These are phyloP conservation scores for Ballota nigra DNA, from an alignment of 257 asterid genomes.

Conservation along the genomic window DNA sequence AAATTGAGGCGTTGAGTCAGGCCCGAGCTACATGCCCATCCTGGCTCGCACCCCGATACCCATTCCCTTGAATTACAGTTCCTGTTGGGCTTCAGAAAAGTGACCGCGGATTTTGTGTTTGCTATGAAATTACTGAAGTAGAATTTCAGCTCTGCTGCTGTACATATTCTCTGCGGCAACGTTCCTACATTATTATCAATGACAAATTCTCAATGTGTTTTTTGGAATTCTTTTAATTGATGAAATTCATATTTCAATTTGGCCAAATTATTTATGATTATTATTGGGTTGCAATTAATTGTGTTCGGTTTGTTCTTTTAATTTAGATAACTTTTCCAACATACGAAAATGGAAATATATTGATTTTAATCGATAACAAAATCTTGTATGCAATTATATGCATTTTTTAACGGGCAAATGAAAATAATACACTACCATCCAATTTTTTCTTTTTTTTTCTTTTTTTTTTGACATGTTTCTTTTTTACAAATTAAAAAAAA, in stretches of 20 bases:
- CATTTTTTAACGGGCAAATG: too few relatives aligned
- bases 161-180: constrained; percentile 67
- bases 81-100: constrained; percentile 55
- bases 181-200: constrained; percentile 46
- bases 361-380: too few relatives aligned
- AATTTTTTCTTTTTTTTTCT: too few relatives aligned
- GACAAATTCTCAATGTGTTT: too few relatives aligned
- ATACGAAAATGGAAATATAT: too few relatives aligned
- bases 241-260: background rate
- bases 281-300: too few relatives aligned
- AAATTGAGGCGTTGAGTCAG: constrained; percentile 32
- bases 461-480: too few relatives aligned
- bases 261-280: background rate
- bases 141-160: constrained; percentile 71
- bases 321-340: too few relatives aligned
- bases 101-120: constrained; percentile 23
- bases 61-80: constrained; percentile 77
- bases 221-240: background rate
- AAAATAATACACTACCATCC: too few relatives aligned
- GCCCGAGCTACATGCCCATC: constrained; percentile 82
- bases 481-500: too few relatives aligned
- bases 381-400: too few relatives aligned
- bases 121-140: constrained; percentile 71
- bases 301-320: too few relatives aligned
- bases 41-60: constrained; percentile 95